phyloP scores from a whole-genome alignment of 2,329 filamentous ascomycete species.

The Ophiocordyceps robertsii region DNA sequence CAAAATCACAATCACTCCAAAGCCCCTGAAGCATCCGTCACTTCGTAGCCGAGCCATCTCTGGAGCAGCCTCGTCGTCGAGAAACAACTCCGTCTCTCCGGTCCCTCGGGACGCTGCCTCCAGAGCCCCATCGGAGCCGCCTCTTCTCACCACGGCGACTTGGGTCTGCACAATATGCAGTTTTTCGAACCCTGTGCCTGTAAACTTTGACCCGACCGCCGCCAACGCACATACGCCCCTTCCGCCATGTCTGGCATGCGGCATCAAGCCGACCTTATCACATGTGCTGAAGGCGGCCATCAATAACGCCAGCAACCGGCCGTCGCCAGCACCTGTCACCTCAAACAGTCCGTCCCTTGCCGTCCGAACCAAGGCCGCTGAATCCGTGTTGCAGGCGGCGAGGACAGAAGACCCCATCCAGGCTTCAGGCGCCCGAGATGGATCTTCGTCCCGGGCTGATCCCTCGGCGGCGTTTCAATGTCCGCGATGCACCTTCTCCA shows the following conservation, averaged over 20 bases:
- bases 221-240: conserved; percentile 69
- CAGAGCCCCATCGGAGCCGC: conserved; percentile 23
- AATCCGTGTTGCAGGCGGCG: background rate
- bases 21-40: conserved; percentile 55
- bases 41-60: conserved; percentile 40
- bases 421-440: background rate
- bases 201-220: conserved; percentile 79
- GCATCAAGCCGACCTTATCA: conserved; percentile 77
- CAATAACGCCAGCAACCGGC: conserved; percentile 50
- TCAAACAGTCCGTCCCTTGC: background rate
- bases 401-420: background rate
- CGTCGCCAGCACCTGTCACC: conserved; percentile 5
- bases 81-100: conserved; percentile 33
- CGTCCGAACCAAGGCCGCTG: background rate
- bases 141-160: conserved; percentile 50
- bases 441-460: conserved; percentile 2
- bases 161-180: conserved; percentile 97
- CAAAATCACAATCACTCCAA: conserved; percentile 82
- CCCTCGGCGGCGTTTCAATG: conserved; percentile 45
- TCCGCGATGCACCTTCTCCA: conserved; percentile 83
- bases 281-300: conserved; percentile 82
- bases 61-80: conserved; percentile 29
- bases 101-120: conserved; percentile 28
- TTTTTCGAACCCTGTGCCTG: conserved; percentile 83
- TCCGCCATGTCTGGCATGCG: conserved; percentile 81